Evolutionary conservation across 192 early-diverging fungal species (phyloP).

Genomic region (Coemansia sp.): DNA sequence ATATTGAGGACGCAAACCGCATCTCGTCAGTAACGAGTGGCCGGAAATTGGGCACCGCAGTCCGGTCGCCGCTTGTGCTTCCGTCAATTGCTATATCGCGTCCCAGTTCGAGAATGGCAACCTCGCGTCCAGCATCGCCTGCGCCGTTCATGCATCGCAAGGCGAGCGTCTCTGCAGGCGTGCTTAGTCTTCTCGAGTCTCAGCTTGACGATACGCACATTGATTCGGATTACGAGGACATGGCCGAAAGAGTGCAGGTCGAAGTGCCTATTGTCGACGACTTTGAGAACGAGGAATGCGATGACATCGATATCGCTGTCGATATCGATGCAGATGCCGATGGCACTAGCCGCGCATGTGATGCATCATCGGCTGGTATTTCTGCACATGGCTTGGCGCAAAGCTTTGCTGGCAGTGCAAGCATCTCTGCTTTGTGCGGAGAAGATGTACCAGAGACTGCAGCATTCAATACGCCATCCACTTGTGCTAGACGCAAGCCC

Average conservation of each 20-base stretch:
- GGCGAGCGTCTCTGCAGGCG: slow-evolving; percentile 41
- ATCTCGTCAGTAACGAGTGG: slow-evolving; percentile 1
- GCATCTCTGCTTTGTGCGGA: neutral
- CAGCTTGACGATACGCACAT: slow-evolving; percentile 48
- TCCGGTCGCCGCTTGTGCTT: slow-evolving; percentile 28
- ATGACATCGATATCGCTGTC: neutral
- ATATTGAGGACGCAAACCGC: slow-evolving; percentile 25
- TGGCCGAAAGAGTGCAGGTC: slow-evolving; percentile 36
- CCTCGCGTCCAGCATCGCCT: slow-evolving; percentile 26
- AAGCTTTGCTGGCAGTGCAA: neutral
- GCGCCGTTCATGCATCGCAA: slow-evolving; percentile 26
- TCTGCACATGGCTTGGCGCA: neutral
- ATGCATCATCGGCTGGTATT: neutral
- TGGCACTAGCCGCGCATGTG: too few relatives aligned
- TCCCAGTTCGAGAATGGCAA: slow-evolving; percentile 33
- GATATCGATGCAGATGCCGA: neutral
- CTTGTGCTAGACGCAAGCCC: neutral
- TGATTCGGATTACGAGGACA: slow-evolving; percentile 53
- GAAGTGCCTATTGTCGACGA: slow-evolving; percentile 53
- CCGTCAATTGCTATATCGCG: slow-evolving; percentile 43
- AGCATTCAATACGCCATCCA: neutral
- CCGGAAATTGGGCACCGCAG: neutral
- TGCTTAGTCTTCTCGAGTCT: slow-evolving; percentile 42
- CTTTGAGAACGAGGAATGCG: slow-evolving; percentile 35
- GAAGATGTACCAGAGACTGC: neutral